Conservation (phyloP, 768 basidiomycete species). For the Auricularia heimuer region DNA sequence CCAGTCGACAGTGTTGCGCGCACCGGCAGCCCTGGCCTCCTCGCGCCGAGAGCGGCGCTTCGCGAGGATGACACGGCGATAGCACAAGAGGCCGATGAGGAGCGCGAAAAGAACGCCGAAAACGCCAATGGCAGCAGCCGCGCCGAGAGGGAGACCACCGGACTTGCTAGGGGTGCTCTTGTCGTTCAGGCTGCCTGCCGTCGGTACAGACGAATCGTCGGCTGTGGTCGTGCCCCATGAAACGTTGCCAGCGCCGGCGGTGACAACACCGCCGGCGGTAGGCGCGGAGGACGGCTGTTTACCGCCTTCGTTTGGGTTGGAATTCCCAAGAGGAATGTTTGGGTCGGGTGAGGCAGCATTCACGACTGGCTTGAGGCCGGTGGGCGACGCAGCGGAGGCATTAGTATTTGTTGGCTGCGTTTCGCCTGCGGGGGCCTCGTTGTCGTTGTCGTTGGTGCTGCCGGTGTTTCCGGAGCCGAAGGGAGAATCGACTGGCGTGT, state of each 20-base stretch:
- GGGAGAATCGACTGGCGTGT: too few species aligned
- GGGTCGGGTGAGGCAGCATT: not conserved
- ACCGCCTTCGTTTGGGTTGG: not conserved
- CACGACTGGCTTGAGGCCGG: not conserved
- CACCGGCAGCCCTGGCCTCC: too few species aligned
- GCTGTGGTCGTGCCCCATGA: not conserved
- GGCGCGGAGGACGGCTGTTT: not conserved
- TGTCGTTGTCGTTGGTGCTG: not conserved
- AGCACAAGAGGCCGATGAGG: not conserved
- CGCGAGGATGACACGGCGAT: not conserved
- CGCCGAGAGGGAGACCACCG: not conserved
- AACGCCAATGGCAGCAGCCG: not conserved
- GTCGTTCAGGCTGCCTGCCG: not conserved
- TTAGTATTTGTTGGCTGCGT: not conserved
- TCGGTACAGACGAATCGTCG: not conserved
- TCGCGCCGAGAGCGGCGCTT: not conserved
- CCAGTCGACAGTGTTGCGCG: not conserved
- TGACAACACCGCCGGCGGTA: not conserved
- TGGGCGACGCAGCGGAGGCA: not conserved
- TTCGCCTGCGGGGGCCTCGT: not conserved
- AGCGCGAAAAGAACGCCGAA: not conserved
- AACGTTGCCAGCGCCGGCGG: not conserved
- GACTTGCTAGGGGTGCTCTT: not conserved
- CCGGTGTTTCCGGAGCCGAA: too few species aligned
- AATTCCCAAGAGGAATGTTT: not conserved